These are phyloP conservation scores for Penicillium sp. DNA, from an alignment of 2,329 filamentous ascomycete genomes.

Conservation along the genomic window DNA sequence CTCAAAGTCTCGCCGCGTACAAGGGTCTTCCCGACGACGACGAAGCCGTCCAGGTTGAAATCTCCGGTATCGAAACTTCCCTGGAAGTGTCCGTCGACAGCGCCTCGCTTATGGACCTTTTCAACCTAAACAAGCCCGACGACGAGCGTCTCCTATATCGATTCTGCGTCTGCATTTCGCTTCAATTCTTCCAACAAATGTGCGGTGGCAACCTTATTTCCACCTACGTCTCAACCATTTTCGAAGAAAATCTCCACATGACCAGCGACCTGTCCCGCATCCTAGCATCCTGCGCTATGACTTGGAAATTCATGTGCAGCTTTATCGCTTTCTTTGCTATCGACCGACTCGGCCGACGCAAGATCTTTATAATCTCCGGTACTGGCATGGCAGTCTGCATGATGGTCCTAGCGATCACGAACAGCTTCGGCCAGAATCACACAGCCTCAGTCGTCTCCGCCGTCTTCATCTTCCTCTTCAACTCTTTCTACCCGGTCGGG, in stretches of 20 bases:
- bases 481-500: constrained; percentile 23
- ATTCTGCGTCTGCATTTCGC: constrained; percentile 18
- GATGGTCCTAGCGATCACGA: constrained; percentile 49
- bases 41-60: constrained; percentile 43
- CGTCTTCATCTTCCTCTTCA: constrained; percentile 24
- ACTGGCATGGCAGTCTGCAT: constrained; percentile 56
- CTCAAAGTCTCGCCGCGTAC: constrained; percentile 27
- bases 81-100: constrained; percentile 43
- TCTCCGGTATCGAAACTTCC: constrained; percentile 50
- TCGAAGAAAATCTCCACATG: constrained; percentile 23
- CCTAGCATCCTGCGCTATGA: constrained; percentile 52
- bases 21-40: constrained; percentile 47
- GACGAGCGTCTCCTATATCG: constrained; percentile 33
- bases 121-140: constrained; percentile 50
- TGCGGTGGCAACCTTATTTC: constrained; percentile 24
- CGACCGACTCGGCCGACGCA: constrained; percentile 52
- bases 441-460: constrained; percentile 16
- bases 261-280: constrained; percentile 28
- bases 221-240: constrained; percentile 22
- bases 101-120: constrained; percentile 53
- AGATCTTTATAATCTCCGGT: constrained; percentile 54
- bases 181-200: constrained; percentile 26
- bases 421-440: constrained; percentile 29
- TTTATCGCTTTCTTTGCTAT: constrained; percentile 54
- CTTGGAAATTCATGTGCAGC: constrained; percentile 57